Evolutionary conservation across 2,329 filamentous ascomycete genomes (phyloP).

Genomic region (Karstenula rhodostoma): DNA sequence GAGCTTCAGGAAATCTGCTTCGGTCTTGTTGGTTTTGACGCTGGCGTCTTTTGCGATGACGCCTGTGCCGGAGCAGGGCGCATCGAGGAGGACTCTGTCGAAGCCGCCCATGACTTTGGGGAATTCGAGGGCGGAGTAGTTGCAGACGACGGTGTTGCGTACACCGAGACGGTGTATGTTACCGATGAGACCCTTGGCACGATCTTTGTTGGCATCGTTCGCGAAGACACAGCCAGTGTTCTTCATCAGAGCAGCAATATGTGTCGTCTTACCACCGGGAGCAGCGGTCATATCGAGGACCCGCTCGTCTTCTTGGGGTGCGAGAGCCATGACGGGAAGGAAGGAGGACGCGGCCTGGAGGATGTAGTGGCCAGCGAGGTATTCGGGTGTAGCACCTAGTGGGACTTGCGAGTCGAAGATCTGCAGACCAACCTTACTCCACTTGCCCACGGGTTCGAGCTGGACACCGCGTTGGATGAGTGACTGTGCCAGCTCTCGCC

Average conservation of each 20-base stretch:
- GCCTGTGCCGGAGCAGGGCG: constrained; percentile 94
- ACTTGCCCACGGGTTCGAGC: constrained; percentile 95
- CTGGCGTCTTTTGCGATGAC: constrained; percentile 97
- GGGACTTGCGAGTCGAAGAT: constrained; percentile 91
- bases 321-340: constrained; percentile 95
- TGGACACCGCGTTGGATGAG: constrained; percentile 97
- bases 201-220: constrained; percentile 93
- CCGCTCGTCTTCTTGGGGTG: constrained; percentile 90
- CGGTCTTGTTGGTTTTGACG: constrained; percentile 98
- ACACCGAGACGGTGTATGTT: constrained; percentile 92
- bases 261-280: constrained; percentile 94
- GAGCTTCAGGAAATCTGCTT: constrained; percentile 90
- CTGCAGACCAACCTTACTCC: constrained; percentile 92
- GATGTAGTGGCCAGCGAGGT: constrained; percentile 97
- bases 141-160: constrained; percentile 93
- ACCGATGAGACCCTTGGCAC: constrained; percentile 96
- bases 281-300: constrained; percentile 95
- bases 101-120: constrained; percentile 95
- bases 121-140: constrained; percentile 94
- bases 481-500: constrained; percentile 84
- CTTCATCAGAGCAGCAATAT: constrained; percentile 96
- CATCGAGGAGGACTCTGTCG: constrained; percentile 91
- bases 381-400: constrained; percentile 94
- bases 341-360: constrained; percentile 96
- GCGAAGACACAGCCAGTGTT: constrained; percentile 96